Evolutionary conservation across 495 filamentous ascomycete species (phyloP).

Genomic region (Ramalina peruviana): DNA sequence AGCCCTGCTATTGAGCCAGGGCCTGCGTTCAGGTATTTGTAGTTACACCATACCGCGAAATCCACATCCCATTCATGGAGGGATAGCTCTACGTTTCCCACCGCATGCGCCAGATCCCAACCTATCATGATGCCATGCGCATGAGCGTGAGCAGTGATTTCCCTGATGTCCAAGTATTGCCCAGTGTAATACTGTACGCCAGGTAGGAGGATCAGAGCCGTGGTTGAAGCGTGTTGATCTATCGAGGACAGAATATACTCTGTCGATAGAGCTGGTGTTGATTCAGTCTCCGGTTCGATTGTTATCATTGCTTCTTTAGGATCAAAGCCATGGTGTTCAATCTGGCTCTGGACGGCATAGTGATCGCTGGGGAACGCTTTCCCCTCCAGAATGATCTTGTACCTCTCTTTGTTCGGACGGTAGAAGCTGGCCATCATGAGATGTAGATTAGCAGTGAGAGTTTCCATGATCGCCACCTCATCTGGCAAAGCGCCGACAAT

Average conservation of each 20-base stretch:
- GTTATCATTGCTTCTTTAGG: conserved; percentile 59
- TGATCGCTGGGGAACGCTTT: conserved; percentile 95
- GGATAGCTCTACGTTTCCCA: conserved; percentile 70
- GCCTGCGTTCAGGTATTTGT: conserved; percentile 92
- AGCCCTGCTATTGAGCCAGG: conserved; percentile 76
- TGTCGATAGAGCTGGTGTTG: conserved; percentile 47
- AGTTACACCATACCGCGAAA: conserved; percentile 92
- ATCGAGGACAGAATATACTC: conserved; percentile 64
- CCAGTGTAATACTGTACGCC: conserved; percentile 94
- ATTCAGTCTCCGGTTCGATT: conserved; percentile 46
- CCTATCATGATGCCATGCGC: conserved; percentile 63
- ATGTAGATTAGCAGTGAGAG: conserved; percentile 84
- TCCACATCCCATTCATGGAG: conserved; percentile 93
- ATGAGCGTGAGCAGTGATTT: conserved; percentile 72
- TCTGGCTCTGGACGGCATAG: conserved; percentile 80
- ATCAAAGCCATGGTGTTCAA: conserved; percentile 59
- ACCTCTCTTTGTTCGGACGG: conserved; percentile 53
- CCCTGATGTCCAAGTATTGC: conserved; percentile 73
- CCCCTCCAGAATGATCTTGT: conserved; percentile 84
- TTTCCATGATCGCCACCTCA: conserved; percentile 91
- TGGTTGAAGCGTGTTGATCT: conserved; percentile 55
- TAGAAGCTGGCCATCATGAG: conserved; percentile 89
- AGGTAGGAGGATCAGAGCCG: conserved; percentile 72
- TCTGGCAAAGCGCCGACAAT: conserved; percentile 67
- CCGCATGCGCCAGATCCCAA: conserved; percentile 94